Evolutionary conservation across 495 filamentous ascomycete genomes (phyloP).

Genomic region (Penicillium nucicola): DNA sequence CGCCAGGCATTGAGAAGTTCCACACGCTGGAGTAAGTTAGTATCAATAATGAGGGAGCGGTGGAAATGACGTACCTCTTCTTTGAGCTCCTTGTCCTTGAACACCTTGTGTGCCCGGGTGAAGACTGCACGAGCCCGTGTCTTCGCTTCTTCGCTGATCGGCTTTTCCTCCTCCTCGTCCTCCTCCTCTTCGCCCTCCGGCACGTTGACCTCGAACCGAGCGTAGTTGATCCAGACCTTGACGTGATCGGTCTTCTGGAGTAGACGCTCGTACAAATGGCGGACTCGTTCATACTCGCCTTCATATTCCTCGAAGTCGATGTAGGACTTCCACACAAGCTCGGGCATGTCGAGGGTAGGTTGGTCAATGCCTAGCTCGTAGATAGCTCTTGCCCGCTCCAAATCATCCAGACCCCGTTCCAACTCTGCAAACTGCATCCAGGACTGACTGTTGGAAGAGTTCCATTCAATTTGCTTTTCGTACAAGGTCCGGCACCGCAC

Average conservation of each 20-base stretch:
- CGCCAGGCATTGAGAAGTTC: constrained; percentile 89
- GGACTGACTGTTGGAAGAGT: constrained; percentile 80
- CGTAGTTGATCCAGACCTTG: constrained; percentile 98
- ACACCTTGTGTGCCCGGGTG: constrained; percentile 77
- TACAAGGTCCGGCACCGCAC: constrained; percentile 84
- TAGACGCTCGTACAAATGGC: constrained; percentile 85
- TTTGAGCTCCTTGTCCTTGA: constrained; percentile 91
- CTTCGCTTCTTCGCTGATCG: constrained; percentile 81
- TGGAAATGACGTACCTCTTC: constrained; percentile 61
- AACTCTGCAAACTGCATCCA: constrained; percentile 96
- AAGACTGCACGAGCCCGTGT: constrained; percentile 78
- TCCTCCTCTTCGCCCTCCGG: constrained; percentile 65
- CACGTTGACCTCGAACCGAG: constrained; percentile 92
- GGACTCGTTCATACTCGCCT: constrained; percentile 77
- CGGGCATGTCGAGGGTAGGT: constrained; percentile 90
- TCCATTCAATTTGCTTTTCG: constrained; percentile 90
- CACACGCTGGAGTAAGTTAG: constrained; percentile 58
- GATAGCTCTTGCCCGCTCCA: constrained; percentile 83
- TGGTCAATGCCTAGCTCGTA: constrained; percentile 89
- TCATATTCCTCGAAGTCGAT: constrained; percentile 98
- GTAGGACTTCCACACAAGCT: constrained; percentile 93
- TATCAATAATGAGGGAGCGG: neutral
- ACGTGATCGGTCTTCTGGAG: constrained; percentile 92
- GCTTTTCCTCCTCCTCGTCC: constrained; percentile 58
- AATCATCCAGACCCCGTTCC: constrained; percentile 84